A percentile compares a stretch with the other conserved stretches of the same genome.
Evolutionary conservation across 2,329 filamentous ascomycete species (phyloP).

Genomic region (Juglanconis sp.): DNA sequence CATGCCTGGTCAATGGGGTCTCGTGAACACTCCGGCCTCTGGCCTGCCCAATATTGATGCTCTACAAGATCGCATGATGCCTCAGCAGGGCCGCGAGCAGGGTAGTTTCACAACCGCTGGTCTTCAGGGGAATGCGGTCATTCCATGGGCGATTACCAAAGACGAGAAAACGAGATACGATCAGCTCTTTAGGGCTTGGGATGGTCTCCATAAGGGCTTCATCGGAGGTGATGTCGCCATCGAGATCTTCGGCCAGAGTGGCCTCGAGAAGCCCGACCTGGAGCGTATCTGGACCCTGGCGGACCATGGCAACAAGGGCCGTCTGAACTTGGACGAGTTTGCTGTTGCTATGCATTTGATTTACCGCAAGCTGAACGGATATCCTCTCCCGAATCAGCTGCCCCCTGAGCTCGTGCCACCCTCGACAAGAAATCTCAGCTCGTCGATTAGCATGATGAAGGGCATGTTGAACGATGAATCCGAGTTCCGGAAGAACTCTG

Average conservation of each 20-base stretch:
- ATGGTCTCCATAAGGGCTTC: constrained; percentile 87
- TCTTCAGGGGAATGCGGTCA: constrained; percentile 87
- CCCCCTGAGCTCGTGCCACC: constrained; percentile 92
- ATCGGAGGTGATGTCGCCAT: constrained; percentile 91
- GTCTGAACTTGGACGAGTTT: constrained; percentile 94
- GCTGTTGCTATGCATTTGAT: constrained; percentile 99
- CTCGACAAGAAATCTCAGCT: constrained; percentile 87
- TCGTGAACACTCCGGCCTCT: constrained; percentile 87
- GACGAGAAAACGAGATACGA: constrained; percentile 98
- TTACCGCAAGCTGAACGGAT: constrained; percentile 94
- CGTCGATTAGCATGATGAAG: constrained; percentile 91
- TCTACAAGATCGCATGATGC: constrained; percentile 93
- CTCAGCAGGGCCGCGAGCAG: constrained; percentile 84
- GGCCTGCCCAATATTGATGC: constrained; percentile 93
- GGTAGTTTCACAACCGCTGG: constrained; percentile 81
- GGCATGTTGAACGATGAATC: constrained; percentile 86
- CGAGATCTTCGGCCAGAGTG: constrained; percentile 96
- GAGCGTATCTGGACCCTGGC: constrained; percentile 94
- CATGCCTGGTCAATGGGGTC: constrained; percentile 91
- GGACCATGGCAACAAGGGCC: constrained; percentile 90
- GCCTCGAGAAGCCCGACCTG: constrained; percentile 82
- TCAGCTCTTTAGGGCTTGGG: constrained; percentile 92
- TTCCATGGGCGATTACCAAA: constrained; percentile 98
- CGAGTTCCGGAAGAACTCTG: constrained; percentile 81
- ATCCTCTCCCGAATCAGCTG: constrained; percentile 81